Conservation (phyloP, 78 protist genomes). For the Dictyostelium purpureum region DNA sequence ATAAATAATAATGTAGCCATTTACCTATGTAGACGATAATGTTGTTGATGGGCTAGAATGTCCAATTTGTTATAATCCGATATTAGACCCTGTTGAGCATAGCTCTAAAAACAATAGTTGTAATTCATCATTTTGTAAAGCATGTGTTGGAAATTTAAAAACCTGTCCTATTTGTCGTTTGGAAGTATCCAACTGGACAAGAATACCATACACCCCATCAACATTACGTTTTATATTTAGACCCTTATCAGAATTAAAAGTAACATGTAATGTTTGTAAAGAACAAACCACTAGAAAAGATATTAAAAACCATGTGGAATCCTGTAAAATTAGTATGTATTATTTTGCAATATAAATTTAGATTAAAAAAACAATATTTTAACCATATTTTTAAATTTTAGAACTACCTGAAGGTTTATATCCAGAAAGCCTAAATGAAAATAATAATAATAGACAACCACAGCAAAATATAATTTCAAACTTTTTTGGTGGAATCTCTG, state of each 20-base stretch:
- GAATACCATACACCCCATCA: conserved; percentile 19
- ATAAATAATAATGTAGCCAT: conserved; percentile 12
- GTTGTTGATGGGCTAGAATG: conserved; percentile 44
- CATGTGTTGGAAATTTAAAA: conserved; percentile 16
- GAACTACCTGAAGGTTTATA: conserved; percentile 12
- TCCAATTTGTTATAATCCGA: conserved; percentile 64
- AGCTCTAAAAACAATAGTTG: conserved; percentile 12
- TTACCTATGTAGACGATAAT: conserved; percentile 11
- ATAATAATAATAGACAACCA: not conserved
- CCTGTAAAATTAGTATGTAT: conserved; percentile 45
- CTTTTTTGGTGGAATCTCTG: conserved; percentile 5
- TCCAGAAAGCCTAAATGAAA: not conserved
- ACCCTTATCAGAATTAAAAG: conserved; percentile 56
- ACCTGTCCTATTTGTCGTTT: conserved; percentile 50
- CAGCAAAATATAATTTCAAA: not conserved
- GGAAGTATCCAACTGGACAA: conserved; percentile 35
- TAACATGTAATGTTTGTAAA: conserved; percentile 22
- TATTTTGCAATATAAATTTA: not conserved
- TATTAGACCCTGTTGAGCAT: conserved; percentile 71
- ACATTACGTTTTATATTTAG: conserved; percentile 39
- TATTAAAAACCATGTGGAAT: conserved; percentile 26
- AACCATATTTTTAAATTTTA: not conserved
- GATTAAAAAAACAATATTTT: not conserved
- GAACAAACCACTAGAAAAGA: conserved; percentile 56
- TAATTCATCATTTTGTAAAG: conserved; percentile 22